These are phyloP conservation scores for Toxoplasma gondii DNA, from an alignment of 169 alveolate genomes.

Conservation along the genomic window DNA sequence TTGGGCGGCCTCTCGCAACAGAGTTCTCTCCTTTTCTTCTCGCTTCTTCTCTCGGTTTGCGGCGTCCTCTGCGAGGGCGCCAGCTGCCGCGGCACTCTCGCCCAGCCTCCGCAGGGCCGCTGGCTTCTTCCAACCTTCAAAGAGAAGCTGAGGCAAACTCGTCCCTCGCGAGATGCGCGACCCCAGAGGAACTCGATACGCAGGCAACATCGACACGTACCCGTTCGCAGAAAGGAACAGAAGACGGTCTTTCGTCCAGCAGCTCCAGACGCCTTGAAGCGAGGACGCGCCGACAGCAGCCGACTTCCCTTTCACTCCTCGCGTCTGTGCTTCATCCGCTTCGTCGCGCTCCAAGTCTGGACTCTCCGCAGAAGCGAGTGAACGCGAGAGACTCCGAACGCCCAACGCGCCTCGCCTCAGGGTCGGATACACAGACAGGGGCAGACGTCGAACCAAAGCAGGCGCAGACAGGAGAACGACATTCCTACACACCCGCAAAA, in stretches of 20 bases:
- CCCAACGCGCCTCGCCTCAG: constrained; percentile 8
- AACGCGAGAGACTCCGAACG: not conserved
- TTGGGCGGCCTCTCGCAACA: not conserved
- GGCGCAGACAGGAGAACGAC: not conserved
- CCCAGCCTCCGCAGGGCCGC: not conserved
- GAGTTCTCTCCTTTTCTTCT: not conserved
- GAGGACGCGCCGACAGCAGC: not conserved
- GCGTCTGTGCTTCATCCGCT: not conserved
- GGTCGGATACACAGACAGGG: not conserved
- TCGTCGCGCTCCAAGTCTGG: not conserved
- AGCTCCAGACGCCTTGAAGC: not conserved
- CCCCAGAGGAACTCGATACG: not conserved
- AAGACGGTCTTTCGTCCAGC: constrained; percentile 14
- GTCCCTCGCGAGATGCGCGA: not conserved
- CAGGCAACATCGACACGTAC: not conserved
- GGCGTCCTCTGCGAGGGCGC: not conserved
- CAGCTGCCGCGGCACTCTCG: not conserved
- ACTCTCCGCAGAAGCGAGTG: not conserved
- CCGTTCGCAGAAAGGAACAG: not conserved
- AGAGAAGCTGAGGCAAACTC: not conserved
- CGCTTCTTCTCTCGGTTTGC: not conserved
- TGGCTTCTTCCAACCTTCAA: not conserved
- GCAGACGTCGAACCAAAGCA: not conserved
- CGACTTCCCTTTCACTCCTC: not conserved
- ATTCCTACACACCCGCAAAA: not conserved